Evolutionary conservation across 345 rosid species (phyloP).

Genomic region (Camelina sativa): DNA sequence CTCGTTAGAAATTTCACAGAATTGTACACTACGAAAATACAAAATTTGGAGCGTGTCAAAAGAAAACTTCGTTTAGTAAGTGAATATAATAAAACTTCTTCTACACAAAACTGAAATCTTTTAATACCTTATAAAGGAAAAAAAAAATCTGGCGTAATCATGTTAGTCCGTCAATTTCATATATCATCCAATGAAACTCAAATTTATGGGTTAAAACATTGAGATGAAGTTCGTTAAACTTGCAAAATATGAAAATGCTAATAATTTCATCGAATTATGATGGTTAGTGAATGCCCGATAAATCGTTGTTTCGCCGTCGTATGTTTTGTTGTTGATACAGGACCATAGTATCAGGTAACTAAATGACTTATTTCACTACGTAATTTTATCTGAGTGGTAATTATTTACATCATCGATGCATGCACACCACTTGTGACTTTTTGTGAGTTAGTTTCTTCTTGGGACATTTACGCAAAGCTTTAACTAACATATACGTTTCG

Average conservation of each 20-base stretch:
- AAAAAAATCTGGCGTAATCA: too few species aligned
- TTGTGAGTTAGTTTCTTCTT: constrained; percentile 32
- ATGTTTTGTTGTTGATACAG: constrained; percentile 8
- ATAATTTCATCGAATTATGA: neutral
- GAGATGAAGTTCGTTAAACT: too few species aligned
- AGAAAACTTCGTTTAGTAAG: neutral
- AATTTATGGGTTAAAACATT: too few species aligned
- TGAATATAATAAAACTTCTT: too few species aligned
- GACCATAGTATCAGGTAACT: neutral
- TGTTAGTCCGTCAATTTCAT: too few species aligned
- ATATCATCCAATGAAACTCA: too few species aligned
- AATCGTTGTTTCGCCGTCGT: neutral
- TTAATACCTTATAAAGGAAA: too few species aligned
- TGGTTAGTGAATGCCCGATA: neutral
- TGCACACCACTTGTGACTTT: constrained; percentile 39
- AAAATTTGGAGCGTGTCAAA: neutral
- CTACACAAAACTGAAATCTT: too few species aligned
- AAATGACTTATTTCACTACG: neutral
- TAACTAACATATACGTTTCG: constrained; percentile 45
- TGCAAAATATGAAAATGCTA: neutral
- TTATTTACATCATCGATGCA: constrained; percentile 34
- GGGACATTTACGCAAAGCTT: constrained; percentile 35
- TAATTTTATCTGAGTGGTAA: neutral
- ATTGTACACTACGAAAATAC: neutral
- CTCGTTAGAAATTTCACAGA: neutral